Evolutionary conservation across 169 alveolate genomes (phyloP).

Genomic region (Cryptosporidium sp.): DNA sequence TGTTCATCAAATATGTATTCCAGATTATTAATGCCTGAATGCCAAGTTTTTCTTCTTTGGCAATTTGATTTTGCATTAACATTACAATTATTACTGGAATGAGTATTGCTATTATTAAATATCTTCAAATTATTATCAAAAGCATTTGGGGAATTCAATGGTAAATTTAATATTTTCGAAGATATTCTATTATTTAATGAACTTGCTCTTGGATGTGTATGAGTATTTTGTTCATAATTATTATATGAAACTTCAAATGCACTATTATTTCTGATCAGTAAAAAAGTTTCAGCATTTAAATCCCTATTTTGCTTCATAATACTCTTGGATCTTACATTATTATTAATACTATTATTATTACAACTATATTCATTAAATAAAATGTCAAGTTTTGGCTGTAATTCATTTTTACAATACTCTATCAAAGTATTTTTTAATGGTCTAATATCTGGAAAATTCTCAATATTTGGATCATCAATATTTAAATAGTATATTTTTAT

Average conservation of each 20-base stretch:
- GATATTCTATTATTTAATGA: conserved; percentile 16
- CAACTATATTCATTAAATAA: conserved; percentile 6
- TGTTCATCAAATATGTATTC: background rate
- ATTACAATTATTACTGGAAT: background rate
- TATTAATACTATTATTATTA: background rate
- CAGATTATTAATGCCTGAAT: conserved; percentile 3
- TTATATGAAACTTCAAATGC: conserved; percentile 6
- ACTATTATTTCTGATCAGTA: conserved; percentile 36
- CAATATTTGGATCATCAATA: conserved; percentile 15
- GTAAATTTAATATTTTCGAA: background rate
- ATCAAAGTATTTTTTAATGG: conserved; percentile 36
- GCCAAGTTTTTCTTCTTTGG: conserved; percentile 66
- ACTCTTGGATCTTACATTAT: background rate
- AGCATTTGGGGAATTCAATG: background rate
- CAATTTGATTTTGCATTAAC: background rate
- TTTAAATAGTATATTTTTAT: conserved; percentile 13
- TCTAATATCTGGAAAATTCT: conserved; percentile 20
- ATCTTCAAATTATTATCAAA: conserved; percentile 3
- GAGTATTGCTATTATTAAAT: background rate
- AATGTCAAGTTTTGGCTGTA: conserved; percentile 41
- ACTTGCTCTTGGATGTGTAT: background rate
- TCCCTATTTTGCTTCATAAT: background rate
- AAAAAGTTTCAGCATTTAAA: conserved; percentile 39
- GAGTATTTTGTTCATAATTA: background rate
- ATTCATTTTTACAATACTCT: conserved; percentile 35